A percentile compares a stretch with the other conserved stretches of the same genome.
These are phyloP conservation scores for Epichloe sylvatica DNA, from an alignment of 2,329 filamentous ascomycete species.

Conservation along the genomic window DNA sequence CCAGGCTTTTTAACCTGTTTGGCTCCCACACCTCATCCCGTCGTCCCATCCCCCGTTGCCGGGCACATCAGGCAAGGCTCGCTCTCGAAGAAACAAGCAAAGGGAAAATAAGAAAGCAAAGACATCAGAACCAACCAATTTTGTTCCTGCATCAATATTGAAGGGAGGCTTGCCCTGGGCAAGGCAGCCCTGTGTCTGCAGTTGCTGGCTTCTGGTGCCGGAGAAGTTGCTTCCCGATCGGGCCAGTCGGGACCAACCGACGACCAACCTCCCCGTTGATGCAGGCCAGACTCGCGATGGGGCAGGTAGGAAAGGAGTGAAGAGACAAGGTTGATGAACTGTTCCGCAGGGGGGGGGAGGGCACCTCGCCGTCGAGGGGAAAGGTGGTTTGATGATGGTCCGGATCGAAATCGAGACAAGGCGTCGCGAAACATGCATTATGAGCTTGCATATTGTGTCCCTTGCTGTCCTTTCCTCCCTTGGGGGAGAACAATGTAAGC, in stretches of 20 bases:
- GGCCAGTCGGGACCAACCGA: neutral
- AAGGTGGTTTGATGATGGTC: neutral
- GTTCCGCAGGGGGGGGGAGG: neutral
- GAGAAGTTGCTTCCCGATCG: neutral
- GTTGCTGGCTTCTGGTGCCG: neutral
- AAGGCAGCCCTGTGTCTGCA: neutral
- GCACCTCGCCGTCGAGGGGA: neutral
- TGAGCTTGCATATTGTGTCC: no score
- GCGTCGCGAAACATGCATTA: no score
- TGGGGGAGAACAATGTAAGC: no score
- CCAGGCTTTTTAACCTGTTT: neutral
- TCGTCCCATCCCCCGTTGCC: neutral
- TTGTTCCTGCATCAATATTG: neutral
- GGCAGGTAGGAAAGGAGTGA: neutral
- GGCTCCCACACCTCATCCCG: neutral
- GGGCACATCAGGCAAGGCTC: neutral
- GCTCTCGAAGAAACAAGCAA: neutral
- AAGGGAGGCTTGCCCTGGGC: neutral
- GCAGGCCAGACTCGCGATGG: neutral
- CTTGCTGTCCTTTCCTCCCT: no score
- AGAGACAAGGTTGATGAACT: neutral
- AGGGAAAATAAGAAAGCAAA: neutral
- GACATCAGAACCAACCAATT: neutral
- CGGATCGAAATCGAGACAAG: no score
- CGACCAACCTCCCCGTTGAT: neutral